Evolutionary conservation across 306 rosid species (phyloP).

Genomic region (Nissolia schottii): DNA sequence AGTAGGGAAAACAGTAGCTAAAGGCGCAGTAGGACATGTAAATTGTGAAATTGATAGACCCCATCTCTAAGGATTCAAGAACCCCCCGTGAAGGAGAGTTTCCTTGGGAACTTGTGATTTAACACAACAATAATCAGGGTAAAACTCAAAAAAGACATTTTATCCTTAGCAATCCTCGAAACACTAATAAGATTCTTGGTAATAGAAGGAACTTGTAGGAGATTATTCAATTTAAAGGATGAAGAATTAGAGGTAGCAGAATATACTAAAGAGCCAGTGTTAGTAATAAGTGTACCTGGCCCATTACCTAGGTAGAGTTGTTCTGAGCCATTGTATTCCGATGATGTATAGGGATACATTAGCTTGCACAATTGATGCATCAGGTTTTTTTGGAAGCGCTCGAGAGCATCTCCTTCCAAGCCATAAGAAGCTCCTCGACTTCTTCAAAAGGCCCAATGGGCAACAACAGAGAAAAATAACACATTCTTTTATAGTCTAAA

Average conservation of each 20-base stretch:
- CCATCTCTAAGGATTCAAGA: background rate
- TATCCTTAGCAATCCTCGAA: background rate
- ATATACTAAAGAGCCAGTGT: background rate
- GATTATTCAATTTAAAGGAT: too few species aligned
- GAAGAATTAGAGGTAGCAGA: background rate
- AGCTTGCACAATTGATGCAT: too few species aligned
- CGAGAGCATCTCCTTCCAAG: too few species aligned
- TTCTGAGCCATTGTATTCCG: too few species aligned
- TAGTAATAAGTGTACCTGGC: background rate
- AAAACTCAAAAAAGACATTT: too few species aligned
- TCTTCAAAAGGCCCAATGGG: too few species aligned
- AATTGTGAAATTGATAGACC: too few species aligned
- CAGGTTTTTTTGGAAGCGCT: too few species aligned
- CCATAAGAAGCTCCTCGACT: too few species aligned
- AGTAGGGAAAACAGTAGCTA: background rate
- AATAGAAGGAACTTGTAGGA: background rate
- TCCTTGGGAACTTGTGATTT: background rate
- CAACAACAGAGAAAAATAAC: too few species aligned
- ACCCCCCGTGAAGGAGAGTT: background rate
- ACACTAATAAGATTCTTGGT: background rate
- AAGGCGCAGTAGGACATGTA: background rate
- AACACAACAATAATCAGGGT: background rate
- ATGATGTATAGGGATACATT: too few species aligned
- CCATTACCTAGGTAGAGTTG: background rate
- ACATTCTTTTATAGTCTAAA: too few species aligned